phyloP scores from a whole-genome alignment of 768 basidiomycete genomes.

The Tylopilus subfusipes region DNA sequence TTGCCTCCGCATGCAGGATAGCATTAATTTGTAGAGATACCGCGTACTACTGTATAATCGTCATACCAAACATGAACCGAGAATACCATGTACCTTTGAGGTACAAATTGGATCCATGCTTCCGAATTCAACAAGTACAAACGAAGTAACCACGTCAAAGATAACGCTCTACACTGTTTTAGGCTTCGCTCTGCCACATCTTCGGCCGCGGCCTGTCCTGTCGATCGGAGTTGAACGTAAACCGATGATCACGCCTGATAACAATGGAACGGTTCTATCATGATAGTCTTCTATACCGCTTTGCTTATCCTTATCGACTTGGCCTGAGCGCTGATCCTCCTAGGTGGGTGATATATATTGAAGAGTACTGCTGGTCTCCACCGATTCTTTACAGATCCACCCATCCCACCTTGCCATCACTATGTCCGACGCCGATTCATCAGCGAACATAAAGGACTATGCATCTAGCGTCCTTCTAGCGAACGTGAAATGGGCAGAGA shows the following conservation, averaged over 20 bases:
- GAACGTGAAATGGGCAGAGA: constrained; percentile 21
- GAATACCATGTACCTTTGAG: constrained; percentile 4
- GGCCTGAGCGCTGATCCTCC: no score
- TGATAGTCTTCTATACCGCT: no score
- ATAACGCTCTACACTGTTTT: no score
- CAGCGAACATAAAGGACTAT: not conserved
- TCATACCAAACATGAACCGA: constrained; percentile 8
- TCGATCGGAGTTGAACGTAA: no score
- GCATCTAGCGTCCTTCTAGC: constrained; percentile 2
- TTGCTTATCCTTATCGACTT: no score
- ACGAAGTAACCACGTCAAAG: no score
- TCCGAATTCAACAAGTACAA: no score
- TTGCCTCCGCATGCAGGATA: constrained; percentile 1
- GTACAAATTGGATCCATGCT: not conserved
- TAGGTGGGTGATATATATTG: not conserved
- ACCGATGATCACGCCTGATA: not conserved
- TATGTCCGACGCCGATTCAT: not conserved
- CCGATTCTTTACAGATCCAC: not conserved
- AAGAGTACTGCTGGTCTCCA: not conserved
- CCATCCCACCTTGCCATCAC: not conserved
- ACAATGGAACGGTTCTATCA: not conserved
- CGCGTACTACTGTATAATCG: constrained; percentile 17
- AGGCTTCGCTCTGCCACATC: no score
- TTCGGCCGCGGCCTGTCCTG: no score
- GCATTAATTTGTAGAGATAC: constrained; percentile 18